Percentiles rank a stretch among this genome's conserved stretches.
These are phyloP conservation scores for Solanum hybrid DNA, from an alignment of 305 asterid species.

Conservation along the genomic window DNA sequence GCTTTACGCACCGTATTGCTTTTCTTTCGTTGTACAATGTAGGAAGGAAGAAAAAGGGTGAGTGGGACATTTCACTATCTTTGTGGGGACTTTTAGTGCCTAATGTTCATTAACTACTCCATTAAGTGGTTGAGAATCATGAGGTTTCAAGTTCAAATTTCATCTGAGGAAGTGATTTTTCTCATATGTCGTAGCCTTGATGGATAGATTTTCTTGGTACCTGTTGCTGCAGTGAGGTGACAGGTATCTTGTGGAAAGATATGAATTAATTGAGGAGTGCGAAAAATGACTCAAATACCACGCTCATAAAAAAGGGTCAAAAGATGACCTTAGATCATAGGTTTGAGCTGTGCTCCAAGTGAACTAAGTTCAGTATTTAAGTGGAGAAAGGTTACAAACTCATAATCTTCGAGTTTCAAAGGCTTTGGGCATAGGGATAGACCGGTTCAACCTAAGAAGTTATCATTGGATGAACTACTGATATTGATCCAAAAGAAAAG, in stretches of 20 bases:
- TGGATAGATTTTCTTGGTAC: too few relatives aligned
- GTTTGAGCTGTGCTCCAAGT: neutral
- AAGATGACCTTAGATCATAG: neutral
- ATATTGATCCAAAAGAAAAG: neutral
- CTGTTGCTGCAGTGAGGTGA: rapidly evolving
- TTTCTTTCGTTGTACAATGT: neutral
- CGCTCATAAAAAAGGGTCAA: neutral
- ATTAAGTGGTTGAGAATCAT: neutral
- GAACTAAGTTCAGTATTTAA: neutral
- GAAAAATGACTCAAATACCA: neutral
- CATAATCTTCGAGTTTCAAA: neutral
- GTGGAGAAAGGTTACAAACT: neutral
- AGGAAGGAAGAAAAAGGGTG: neutral
- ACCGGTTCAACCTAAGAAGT: neutral
- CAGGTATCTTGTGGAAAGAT: neutral
- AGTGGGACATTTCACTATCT: neutral
- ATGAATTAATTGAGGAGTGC: neutral
- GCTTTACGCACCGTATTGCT: neutral
- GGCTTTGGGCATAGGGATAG: neutral
- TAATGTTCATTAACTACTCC: neutral
- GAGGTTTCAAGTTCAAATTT: neutral
- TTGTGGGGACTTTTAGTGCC: neutral
- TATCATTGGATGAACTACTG: neutral
- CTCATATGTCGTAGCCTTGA: rapidly evolving
- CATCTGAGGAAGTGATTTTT: neutral